Evolutionary conservation across 768 basidiomycete genomes (phyloP).

Genomic region (Mycena rosella): DNA sequence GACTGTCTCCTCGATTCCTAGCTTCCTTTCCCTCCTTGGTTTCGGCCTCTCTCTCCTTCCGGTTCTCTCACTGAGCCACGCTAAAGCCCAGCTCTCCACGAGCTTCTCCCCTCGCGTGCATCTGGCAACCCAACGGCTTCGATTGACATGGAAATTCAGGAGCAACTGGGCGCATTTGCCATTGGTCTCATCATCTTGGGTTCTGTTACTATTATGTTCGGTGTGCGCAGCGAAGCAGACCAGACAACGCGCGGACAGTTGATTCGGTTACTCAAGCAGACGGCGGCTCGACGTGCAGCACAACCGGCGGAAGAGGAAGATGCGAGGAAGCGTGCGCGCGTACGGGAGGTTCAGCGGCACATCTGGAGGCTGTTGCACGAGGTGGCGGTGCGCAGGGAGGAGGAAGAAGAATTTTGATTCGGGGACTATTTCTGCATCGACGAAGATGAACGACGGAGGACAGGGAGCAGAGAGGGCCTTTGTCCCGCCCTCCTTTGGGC

Average conservation of each 20-base stretch:
- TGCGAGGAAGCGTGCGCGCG: not conserved
- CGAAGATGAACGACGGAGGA: constrained; percentile 5
- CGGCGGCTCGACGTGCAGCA: not conserved
- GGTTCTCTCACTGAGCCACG: too few species aligned
- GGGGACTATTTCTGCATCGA: not conserved
- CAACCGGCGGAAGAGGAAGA: not conserved
- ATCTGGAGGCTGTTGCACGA: not conserved
- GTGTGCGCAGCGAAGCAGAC: not conserved
- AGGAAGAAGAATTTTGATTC: not conserved
- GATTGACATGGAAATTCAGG: too few species aligned
- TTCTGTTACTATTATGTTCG: too few species aligned
- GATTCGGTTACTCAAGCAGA: not conserved
- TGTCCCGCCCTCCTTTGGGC: too few species aligned
- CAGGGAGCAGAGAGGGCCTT: constrained; percentile 16
- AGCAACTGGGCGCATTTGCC: not conserved
- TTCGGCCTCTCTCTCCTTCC: not conserved
- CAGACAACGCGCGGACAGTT: not conserved
- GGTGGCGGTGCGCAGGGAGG: not conserved
- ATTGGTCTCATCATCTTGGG: not conserved
- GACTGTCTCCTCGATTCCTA: too few species aligned
- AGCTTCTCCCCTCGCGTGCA: not conserved
- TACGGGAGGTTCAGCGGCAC: not conserved
- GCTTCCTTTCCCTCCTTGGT: not conserved
- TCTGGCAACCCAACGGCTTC: not conserved
- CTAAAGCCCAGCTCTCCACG: not conserved